Evolutionary conservation across 2,329 filamentous ascomycete species (phyloP), one percentile per base, ranked within the genome.

Genomic region (Alternaria gaisen): DNA sequence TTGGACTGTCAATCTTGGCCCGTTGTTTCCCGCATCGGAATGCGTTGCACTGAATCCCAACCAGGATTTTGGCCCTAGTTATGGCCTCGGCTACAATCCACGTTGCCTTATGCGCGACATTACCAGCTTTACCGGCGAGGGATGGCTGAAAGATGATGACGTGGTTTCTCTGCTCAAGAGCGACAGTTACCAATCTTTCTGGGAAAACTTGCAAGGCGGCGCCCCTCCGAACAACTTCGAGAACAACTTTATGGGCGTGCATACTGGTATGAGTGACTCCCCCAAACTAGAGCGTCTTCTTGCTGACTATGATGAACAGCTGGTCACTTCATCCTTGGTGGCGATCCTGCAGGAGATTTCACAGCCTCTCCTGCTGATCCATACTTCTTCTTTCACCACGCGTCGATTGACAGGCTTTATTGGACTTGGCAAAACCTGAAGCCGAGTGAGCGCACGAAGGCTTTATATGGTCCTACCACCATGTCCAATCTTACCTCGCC

Each of bases 371-470:
- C 83, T 1, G 78, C 74, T 7, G 83, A 85, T 40, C 82, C 81
- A 3, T 60, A 71, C 30, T 85, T 85, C 72, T 85, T 78, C 69
- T 74, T 82, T 26, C 83, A 84, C 63, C 48, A 38, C 11, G n/a
- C 48, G 14, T 38, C 36, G 9, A 52, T 52, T 41, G 48, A 84
- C 63, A 76, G 81, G 5, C 67, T 78, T 0, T 84, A 78, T 77
- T 83, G 80, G 81, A 82, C 80, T 41, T 84, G 82, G 83, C 82
- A 84, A 68, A 82, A 80, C 58, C 65, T 80, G 51, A 73, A 81
- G 53, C 72, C 72, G 36, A 61, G 69, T 41, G 66, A 72, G 32
- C 76, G 82, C 10, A 74, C 76, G 36, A 71, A 74, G 46, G 71
- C 70, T 34, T 79, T 84, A 54, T 70, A 71, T 36, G 74, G 71